Evolutionary conservation across 192 early-diverging fungal species (phyloP), one percentile per base, ranked within the genome.

Genomic region (Gryganskiella cystojenkinii): DNA sequence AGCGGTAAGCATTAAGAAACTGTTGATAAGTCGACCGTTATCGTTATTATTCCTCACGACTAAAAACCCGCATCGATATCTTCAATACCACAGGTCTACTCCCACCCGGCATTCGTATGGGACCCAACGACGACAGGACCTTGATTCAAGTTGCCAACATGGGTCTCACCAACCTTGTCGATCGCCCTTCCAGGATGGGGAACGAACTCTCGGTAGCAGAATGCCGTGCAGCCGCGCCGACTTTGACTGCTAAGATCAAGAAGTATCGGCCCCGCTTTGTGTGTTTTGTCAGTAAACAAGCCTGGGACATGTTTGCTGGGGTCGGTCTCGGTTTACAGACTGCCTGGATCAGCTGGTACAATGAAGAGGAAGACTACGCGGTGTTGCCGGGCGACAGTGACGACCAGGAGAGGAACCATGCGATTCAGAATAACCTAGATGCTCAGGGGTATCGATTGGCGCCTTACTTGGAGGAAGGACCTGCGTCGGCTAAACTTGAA

Each of bases 251-350:
- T 56, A 93, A 93, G 76, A 90, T 93, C 62, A 72, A 70, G 10
- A 71, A 73, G 24, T 83, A 85, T 31, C 79, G 74, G 33, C 92
- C 92, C 9, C 79, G 80, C 43, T 82, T 90, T 55, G 83, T 88
- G 0, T 90, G 88, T 54, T 93, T 92, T 79, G 85, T 93, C 14
- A 88, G 92, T 51, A 91, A 88, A 55, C 88, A 88, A 13, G 88
- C 87, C 14, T 93, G 87, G 82, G 86, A 90, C 25, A 84, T 87
- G n/a, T 93, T 87, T 71, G 53, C 80, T 1, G 74, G 74, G 1
- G 61, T 78, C 3, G 74, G 74, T 8, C 50, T 78, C 10, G 74
- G 74, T 0, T 49, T 78, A 2, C 74, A 78, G 40, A 64, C 74
- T 9, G 74, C 66, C 0, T 78, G 74, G 74, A 61, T 78, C 1